Evolutionary conservation across 306 rosid genomes (phyloP).

Genomic region (Geum urbanum): DNA sequence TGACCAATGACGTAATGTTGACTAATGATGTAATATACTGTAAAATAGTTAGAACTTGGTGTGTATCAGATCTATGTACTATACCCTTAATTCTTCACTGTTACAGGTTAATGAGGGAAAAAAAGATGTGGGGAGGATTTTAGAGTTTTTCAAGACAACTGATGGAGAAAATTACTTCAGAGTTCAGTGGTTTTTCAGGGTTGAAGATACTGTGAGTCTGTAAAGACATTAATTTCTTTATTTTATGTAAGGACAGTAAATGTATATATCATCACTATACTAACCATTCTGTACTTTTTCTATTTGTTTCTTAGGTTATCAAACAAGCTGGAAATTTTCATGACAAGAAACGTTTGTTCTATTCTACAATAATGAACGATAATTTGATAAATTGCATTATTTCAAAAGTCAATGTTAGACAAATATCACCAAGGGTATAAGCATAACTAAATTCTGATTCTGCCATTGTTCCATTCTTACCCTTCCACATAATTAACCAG

Average conservation of each 20-base stretch:
- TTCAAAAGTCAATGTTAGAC: conserved; percentile 59
- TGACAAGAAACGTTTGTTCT: conserved; percentile 85
- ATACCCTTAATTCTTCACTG: conserved; percentile 2
- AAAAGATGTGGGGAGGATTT: conserved; percentile 66
- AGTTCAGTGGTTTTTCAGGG: conserved; percentile 89
- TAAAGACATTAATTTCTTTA: neutral
- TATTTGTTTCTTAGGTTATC: conserved; percentile 54
- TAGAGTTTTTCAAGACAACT: conserved; percentile 81
- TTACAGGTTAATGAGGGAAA: conserved; percentile 69
- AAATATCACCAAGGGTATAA: conserved; percentile 60
- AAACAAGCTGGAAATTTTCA: conserved; percentile 66
- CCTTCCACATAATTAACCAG: neutral
- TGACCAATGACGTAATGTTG: neutral
- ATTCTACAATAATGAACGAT: conserved; percentile 85
- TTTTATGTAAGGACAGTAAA: conserved; percentile 19
- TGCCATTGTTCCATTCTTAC: conserved; percentile 9
- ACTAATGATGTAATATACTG: neutral
- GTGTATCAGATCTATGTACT: neutral
- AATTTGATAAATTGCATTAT: conserved; percentile 71
- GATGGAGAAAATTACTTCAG: conserved; percentile 60
- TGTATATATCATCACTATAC: neutral
- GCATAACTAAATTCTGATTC: conserved; percentile 22
- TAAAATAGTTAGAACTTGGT: neutral
- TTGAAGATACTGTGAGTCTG: conserved; percentile 84
- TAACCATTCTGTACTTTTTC: conserved; percentile 17